A percentile compares a stretch with the other conserved stretches of the same genome.
phyloP scores from a whole-genome alignment of 2,329 filamentous ascomycete species.

The Arachnopeziza araneosa region DNA sequence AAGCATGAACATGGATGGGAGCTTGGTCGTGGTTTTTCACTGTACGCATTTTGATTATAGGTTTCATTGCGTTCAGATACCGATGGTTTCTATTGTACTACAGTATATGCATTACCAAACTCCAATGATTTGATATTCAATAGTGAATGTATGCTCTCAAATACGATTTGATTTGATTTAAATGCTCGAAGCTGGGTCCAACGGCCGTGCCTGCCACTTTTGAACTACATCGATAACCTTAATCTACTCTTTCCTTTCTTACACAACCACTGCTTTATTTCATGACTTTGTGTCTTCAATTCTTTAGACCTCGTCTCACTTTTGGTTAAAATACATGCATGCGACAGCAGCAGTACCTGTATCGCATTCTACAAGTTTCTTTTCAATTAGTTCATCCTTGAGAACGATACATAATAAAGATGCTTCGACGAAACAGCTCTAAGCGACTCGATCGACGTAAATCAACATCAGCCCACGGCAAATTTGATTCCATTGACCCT shows the following conservation, averaged over 20 bases:
- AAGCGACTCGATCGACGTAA: constrained; percentile 45
- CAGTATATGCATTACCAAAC: background rate
- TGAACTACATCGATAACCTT: background rate
- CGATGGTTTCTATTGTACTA: constrained; percentile 13
- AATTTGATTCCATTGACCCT: constrained; percentile 45
- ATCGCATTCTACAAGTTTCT: constrained; percentile 27
- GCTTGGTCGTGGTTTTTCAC: constrained; percentile 24
- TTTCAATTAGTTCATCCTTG: constrained; percentile 21
- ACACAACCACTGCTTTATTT: background rate
- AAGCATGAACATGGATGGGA: constrained; percentile 27
- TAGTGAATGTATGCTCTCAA: background rate
- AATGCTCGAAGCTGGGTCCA: background rate
- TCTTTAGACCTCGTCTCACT: constrained; percentile 18
- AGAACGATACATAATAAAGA: constrained; percentile 17
- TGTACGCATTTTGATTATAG: constrained; percentile 29
- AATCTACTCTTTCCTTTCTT: background rate
- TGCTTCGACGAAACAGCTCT: constrained; percentile 38
- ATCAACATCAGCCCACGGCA: constrained; percentile 45
- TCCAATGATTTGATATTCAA: background rate
- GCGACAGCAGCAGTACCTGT: constrained; percentile 17
- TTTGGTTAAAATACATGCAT: constrained; percentile 27
- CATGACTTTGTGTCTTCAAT: constrained; percentile 24
- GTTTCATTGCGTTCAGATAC: constrained; percentile 19
- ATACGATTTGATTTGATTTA: background rate
- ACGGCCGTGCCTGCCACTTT: background rate